Base-by-base conservation (phyloP, 805 yeast genomes). In the Torulaspora franciscae region DNA sequence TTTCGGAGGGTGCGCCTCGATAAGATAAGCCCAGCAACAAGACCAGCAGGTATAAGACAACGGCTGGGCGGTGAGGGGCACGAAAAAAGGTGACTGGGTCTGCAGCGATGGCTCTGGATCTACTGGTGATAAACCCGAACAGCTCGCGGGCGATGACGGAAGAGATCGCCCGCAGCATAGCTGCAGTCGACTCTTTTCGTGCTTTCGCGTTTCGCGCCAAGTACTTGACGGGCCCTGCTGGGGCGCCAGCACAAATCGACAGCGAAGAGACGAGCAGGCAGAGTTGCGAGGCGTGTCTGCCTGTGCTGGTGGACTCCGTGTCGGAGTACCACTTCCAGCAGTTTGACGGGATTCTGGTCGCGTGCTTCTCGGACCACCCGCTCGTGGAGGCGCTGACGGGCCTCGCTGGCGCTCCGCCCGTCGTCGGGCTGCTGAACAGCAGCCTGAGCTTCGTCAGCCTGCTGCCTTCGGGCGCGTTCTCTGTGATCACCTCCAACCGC, bases 291-390 rank as follows among this genome's bases (percentile, higher is more conserved):
- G 51, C 41, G 32, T 58, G 62, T 42, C 37, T 56, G 38, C 57
- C 54, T 11, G 32, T 47, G 22, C 41, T 58, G 17, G 35, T 44
- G 15, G 49, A 49, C 32, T 40, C 48, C n/a, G 34, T 30, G 15
- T 37, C 49, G 32, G 29, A 27, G 19, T 45, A 29, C 35, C 49
- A 49, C 38, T 56, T 48, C 40, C 38, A 45, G 13, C 52, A 44
- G 6, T 56, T 42, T 40, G 55, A 55, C 37, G 62, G 61, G 30
- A 45, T 58, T 22, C 43, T 58, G 24, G 50, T 58, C 4, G 58
- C 54, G 2, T 58, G 62, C 36, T 58, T 58, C 28, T 58, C 62
- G 14, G 58, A 58, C 38, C 62, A 58, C 40, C 62, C 62, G 28
- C 48, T 58, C 37, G 61, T 54, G 14, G 42, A 25, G 32, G 40